Evolutionary conservation across 768 basidiomycete species (phyloP), one percentile per base, ranked within the genome.

Genomic region (Pholiota microspora): DNA sequence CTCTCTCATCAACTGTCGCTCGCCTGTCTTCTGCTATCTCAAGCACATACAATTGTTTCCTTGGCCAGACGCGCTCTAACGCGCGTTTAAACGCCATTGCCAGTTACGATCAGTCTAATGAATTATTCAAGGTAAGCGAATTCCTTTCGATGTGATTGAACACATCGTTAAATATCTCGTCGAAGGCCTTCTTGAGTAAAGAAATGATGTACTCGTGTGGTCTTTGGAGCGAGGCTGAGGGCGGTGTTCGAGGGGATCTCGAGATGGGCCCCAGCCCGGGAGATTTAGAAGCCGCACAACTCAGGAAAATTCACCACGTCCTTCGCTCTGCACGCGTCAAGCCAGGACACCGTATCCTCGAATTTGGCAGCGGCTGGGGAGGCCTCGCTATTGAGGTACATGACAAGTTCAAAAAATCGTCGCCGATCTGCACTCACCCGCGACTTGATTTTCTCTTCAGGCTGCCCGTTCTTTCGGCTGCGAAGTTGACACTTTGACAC

Each of bases 151-250:
- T 16, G 40, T 4, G 21, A 42, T n/a, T 42, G 21, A 10, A 21
- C 10, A 21, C 40, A 23, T 4, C n/a, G n/a, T 18, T 10, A 3
- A 42, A n/a, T 8, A 10, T 9, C 1, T 12, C 21, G 4, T 21
- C 40, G 49, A 53, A 87, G 86, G 82, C 88, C 45, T 89, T 93
- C 76, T 75, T 94, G 21, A 89, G 86, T 60, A 77, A 82, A 51
- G 93, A 95, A 70, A 95, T 96, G 94, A 95, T 93, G 83, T 96
- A 94, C 71, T 94, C 92, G 0, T 93, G 92, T 67, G 94, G 83
- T 1, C 79, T 95, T 51, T 96, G 90, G 86, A 75, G 74, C 46
- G 81, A 86, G n/a, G 75, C 84, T 8, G 91, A 95, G 65, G 86
- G 85, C 54, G 94, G 92, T 48, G 79, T 94, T 51, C 79, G 84